phyloP scores from a whole-genome alignment of 2,329 filamentous ascomycete species.

The Colletotrichum viniferum region DNA sequence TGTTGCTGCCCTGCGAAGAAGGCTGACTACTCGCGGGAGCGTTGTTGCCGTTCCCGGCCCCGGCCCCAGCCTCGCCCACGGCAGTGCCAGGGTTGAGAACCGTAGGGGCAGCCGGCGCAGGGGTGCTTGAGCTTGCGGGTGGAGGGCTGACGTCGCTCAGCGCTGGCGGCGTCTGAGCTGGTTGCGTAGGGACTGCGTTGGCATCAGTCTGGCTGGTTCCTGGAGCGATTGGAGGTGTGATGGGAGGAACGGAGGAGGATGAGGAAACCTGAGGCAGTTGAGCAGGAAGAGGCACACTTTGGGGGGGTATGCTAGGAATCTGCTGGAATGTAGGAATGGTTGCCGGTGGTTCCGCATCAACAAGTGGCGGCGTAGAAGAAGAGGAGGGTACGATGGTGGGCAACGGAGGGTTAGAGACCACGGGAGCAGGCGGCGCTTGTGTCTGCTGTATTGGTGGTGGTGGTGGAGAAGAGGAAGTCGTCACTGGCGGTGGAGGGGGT shows the following conservation, averaged over 20 bases:
- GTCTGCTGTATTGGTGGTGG: background rate
- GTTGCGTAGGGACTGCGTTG: constrained; percentile 27
- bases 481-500: constrained; percentile 18
- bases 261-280: background rate
- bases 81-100: constrained; percentile 13
- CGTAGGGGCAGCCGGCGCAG: background rate
- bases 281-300: background rate
- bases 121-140: background rate
- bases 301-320: constrained; percentile 2
- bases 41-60: background rate
- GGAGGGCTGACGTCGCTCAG: constrained; percentile 4
- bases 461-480: background rate
- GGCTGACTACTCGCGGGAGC: background rate
- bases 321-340: constrained; percentile 18
- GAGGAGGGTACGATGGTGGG: constrained; percentile 3
- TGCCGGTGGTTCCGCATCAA: constrained; percentile 11
- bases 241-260: background rate
- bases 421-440: constrained; percentile 8
- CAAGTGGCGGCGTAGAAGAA: constrained; percentile 1
- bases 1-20: constrained; percentile 18
- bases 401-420: constrained; percentile 16
- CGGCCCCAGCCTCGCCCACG: constrained; percentile 5
- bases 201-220: constrained; percentile 41
- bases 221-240: constrained; percentile 24
- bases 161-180: constrained; percentile 9